Percentiles rank a stretch among this genome's conserved stretches.
These are phyloP conservation scores for Diplosphaera chodatii DNA, from an alignment of 139 green algal genomes.

Conservation along the genomic window DNA sequence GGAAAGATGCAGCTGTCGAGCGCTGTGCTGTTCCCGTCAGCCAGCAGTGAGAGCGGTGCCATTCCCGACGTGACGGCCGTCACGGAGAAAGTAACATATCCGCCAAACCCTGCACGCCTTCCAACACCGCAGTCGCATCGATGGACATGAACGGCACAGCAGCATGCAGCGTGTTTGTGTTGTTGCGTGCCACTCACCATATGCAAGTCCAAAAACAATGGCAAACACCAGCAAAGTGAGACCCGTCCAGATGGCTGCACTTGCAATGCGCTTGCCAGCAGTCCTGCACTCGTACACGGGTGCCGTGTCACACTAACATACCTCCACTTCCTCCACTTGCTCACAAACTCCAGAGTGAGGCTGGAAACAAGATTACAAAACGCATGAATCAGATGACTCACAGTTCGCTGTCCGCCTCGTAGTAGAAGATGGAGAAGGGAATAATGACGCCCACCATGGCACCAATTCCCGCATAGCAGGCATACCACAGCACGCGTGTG, in stretches of 20 bases:
- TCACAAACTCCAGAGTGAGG: no score
- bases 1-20: conserved; percentile 17
- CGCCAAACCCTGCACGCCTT: conserved; percentile 70
- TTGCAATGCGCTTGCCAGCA: conserved; percentile 44
- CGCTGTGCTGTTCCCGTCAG: neutral
- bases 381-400: no score
- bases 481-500: conserved; percentile 84
- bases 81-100: conserved; percentile 82
- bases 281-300: no score
- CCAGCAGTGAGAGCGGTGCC: conserved; percentile 30
- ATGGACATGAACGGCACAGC: no score
- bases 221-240: conserved; percentile 41
- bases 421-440: conserved; percentile 96
- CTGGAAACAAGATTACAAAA: no score
- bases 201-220: conserved; percentile 64
- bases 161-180: no score
- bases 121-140: no score
- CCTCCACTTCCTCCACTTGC: no score
- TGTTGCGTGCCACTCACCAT: no score
- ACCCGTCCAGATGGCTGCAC: conserved; percentile 48
- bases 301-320: no score
- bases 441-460: conserved; percentile 78
- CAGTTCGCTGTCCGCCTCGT: conserved; percentile 89
- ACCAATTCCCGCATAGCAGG: conserved; percentile 75
- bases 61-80: conserved; percentile 68